Percentiles rank a stretch among this genome's conserved stretches.
phyloP scores from a whole-genome alignment of 805 yeast species.

The Vanderwaltozyma polyspora region DNA sequence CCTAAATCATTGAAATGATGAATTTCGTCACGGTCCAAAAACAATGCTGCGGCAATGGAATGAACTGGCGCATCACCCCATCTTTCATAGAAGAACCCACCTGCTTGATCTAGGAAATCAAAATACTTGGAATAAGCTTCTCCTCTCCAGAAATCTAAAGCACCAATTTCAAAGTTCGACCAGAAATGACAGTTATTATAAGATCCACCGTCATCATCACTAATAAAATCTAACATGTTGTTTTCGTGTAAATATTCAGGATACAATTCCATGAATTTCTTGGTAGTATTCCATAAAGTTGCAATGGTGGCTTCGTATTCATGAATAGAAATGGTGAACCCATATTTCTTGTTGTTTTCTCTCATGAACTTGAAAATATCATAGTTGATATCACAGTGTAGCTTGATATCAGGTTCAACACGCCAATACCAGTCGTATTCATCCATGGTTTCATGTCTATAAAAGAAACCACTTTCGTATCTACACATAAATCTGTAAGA shows the following conservation, averaged over 20 bases:
- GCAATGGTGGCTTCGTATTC: constrained; percentile 64
- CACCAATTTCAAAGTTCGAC: constrained; percentile 77
- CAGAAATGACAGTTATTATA: constrained; percentile 85
- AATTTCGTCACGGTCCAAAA: constrained; percentile 50
- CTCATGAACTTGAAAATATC: constrained; percentile 76
- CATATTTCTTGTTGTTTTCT: constrained; percentile 63
- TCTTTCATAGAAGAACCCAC: constrained; percentile 80
- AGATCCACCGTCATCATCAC: constrained; percentile 57
- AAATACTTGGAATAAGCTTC: constrained; percentile 62
- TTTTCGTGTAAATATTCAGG: constrained; percentile 50
- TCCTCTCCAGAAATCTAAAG: constrained; percentile 60
- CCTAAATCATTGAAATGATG: constrained; percentile 77
- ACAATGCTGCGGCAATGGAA: constrained; percentile 67
- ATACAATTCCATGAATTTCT: constrained; percentile 47
- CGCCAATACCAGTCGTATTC: constrained; percentile 92
- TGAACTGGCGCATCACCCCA: constrained; percentile 94
- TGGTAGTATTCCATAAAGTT: constrained; percentile 66
- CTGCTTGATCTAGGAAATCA: constrained; percentile 53
- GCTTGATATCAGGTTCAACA: constrained; percentile 77
- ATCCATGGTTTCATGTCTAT: constrained; percentile 58
- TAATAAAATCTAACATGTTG: constrained; percentile 60
- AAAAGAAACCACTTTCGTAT: constrained; percentile 83
- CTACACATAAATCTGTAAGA: constrained; percentile 88
- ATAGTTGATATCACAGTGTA: constrained; percentile 73
- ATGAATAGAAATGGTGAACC: constrained; percentile 64